Evolutionary conservation across 2,329 filamentous ascomycete species (phyloP).

Genomic region (Teratosphaeria zuluensis): DNA sequence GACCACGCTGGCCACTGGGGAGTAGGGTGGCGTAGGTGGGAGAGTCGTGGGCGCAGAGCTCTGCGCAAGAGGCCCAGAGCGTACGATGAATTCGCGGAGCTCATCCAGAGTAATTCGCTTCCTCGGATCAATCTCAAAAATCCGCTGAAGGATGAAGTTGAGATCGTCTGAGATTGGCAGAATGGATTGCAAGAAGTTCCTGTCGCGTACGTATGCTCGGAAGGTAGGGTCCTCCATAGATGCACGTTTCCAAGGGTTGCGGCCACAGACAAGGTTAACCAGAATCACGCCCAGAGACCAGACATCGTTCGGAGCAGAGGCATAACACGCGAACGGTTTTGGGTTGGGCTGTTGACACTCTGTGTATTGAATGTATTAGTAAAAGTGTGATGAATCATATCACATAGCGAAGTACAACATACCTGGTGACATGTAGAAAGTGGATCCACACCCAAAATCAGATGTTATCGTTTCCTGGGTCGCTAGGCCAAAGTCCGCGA

Average conservation of each 20-base stretch:
- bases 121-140: constrained; percentile 79
- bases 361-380: constrained; percentile 30
- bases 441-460: constrained; percentile 95
- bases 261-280: constrained; percentile 93
- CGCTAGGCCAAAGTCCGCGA: constrained; percentile 94
- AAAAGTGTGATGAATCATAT: background rate
- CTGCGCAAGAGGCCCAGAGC: constrained; percentile 64
- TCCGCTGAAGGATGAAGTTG: constrained; percentile 73
- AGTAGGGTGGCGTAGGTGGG: constrained; percentile 35
- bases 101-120: constrained; percentile 74
- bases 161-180: constrained; percentile 83
- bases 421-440: constrained; percentile 99
- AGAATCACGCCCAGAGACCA: constrained; percentile 98
- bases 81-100: constrained; percentile 64
- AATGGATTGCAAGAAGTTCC: constrained; percentile 83
- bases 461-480: constrained; percentile 74
- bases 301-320: constrained; percentile 88
- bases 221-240: constrained; percentile 91
- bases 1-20: constrained; percentile 28
- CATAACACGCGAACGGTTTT: constrained; percentile 66
- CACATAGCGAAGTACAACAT: constrained; percentile 21
- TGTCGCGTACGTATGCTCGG: constrained; percentile 75
- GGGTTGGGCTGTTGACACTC: constrained; percentile 79
- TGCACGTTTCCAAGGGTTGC: constrained; percentile 97
- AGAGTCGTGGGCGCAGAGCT: constrained; percentile 32